phyloP scores from a whole-genome alignment of 257 asterid genomes.

The Buddleja alternifolia region DNA sequence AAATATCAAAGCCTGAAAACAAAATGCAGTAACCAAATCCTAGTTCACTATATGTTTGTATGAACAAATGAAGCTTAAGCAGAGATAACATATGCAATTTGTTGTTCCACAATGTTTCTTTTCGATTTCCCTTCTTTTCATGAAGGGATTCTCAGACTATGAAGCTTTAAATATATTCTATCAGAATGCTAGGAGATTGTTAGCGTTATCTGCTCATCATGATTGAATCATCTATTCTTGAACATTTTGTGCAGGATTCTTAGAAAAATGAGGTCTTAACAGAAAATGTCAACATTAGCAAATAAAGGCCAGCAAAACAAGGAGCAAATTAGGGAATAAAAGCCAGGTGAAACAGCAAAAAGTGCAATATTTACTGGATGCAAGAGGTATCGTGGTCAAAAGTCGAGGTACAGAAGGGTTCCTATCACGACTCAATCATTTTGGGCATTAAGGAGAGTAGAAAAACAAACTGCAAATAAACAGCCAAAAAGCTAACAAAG shows the following conservation, averaged over 20 bases:
- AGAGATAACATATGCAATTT: not conserved
- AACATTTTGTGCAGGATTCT: not conserved
- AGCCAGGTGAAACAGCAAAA: constrained; percentile 1
- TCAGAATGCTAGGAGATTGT: not conserved
- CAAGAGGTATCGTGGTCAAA: not conserved
- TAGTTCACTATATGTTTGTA: not conserved
- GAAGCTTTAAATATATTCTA: not conserved
- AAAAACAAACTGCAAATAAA: not conserved
- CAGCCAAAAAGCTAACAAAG: not conserved
- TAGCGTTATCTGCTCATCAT: not conserved
- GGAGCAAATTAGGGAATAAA: not conserved
- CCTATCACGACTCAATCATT: not conserved
- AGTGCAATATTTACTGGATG: not conserved
- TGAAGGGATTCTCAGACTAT: not conserved
- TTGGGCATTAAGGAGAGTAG: not conserved
- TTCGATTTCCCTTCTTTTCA: not conserved
- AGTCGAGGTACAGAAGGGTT: not conserved
- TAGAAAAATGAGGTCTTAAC: not conserved
- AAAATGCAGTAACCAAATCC: constrained; percentile 2
- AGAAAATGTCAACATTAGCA: not conserved
- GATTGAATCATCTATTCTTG: not conserved
- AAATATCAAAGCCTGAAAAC: constrained; percentile 3
- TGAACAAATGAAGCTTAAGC: constrained; percentile 18
- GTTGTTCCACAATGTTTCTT: not conserved
- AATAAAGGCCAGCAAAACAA: constrained; percentile 3